These are phyloP conservation scores for Globisporangium nagaii DNA, from an alignment of 352 stramenopile species.

Conservation along the genomic window DNA sequence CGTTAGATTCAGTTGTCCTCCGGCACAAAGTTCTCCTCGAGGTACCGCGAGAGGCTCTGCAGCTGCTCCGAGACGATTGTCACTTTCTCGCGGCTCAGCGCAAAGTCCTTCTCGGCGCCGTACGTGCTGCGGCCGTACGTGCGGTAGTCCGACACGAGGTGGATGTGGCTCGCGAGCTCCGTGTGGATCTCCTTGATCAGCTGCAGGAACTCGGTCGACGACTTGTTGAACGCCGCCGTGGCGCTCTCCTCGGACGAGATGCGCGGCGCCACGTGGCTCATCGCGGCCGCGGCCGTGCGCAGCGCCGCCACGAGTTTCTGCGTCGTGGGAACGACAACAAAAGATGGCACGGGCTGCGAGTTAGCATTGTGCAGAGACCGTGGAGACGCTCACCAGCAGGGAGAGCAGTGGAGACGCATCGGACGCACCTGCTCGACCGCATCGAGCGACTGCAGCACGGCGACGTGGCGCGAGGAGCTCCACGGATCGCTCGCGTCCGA, in stretches of 20 bases:
- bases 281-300: slow-evolving; percentile 57
- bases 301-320: slow-evolving; percentile 81
- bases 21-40: slow-evolving; percentile 66
- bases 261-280: slow-evolving; percentile 60
- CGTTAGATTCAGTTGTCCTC: slow-evolving; percentile 40
- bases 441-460: slow-evolving; percentile 71
- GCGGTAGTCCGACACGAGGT: slow-evolving; percentile 83
- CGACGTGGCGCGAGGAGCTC: slow-evolving; percentile 65
- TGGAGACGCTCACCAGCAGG: not conserved
- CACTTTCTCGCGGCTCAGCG: slow-evolving; percentile 73
- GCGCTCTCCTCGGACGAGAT: slow-evolving; percentile 61
- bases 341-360: not conserved
- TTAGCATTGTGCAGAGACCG: no score
- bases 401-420: not conserved
- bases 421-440: slow-evolving; percentile 62
- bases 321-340: not conserved
- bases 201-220: slow-evolving; percentile 82
- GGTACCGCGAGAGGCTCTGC: slow-evolving; percentile 64
- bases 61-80: slow-evolving; percentile 76
- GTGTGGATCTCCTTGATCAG: slow-evolving; percentile 83
- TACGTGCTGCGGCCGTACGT: slow-evolving; percentile 81
- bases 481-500: slow-evolving; percentile 63
- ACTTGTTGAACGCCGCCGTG: slow-evolving; percentile 65
- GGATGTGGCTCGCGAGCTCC: slow-evolving; percentile 77
- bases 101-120: slow-evolving; percentile 76